These are phyloP conservation scores for Starmerella tilneyi DNA, from an alignment of 805 yeast species.

Conservation along the genomic window DNA sequence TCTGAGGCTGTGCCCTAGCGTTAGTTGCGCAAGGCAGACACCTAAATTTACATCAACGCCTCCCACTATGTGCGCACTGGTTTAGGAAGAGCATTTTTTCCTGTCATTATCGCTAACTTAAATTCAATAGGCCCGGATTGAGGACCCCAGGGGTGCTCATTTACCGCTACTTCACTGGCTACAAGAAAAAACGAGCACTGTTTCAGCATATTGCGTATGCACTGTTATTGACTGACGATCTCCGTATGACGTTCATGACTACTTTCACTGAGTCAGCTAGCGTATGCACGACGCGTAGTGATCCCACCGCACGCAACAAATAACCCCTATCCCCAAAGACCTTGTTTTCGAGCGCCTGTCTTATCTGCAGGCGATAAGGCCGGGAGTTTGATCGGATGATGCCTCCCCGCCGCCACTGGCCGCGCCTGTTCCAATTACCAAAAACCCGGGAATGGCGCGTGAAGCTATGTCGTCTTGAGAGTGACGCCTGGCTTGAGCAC, in stretches of 20 bases:
- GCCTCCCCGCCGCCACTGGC: conserved; percentile 11
- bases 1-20: no score
- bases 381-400: neutral
- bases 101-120: no score
- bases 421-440: conserved; percentile 34
- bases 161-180: no score
- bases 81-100: no score
- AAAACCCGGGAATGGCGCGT: conserved; percentile 57
- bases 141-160: no score
- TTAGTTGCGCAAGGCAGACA: no score
- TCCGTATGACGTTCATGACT: neutral
- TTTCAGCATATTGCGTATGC: neutral
- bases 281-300: conserved; percentile 5
- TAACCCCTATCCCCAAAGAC: neutral
- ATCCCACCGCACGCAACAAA: neutral
- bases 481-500: conserved; percentile 79
- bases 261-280: conserved; percentile 1
- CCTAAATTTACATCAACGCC: no score
- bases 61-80: no score
- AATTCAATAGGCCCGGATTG: no score
- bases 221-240: no score
- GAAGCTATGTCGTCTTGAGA: conserved; percentile 74
- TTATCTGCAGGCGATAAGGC: neutral
- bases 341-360: neutral
- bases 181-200: no score